Evolutionary conservation across 148 eudicot species (phyloP), one percentile per base, ranked within the genome.

Genomic region (Persicaria maculosa): DNA sequence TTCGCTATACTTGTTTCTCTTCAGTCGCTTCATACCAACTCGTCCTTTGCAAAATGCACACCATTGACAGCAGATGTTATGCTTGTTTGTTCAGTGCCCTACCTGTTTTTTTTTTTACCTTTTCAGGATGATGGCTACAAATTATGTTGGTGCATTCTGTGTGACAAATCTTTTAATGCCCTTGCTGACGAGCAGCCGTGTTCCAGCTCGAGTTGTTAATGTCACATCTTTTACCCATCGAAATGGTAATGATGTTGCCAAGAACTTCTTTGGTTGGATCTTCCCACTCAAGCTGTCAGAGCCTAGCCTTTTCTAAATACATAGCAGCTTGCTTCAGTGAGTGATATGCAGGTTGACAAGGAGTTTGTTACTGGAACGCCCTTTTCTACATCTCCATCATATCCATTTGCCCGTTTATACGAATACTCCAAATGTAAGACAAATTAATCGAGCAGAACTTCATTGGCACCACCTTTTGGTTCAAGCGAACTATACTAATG

Each of bases 181-280:
- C 3, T 85, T 96, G 47, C 82, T 96, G 78, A 81, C 82, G 52
- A 78, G 79, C 72, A 96, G 99, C 84, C 92, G 86, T 64, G 77
- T 88, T 71, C 94, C 97, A 76, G 83, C 99, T 25, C 94, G 99
- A 61, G 84, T 96, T 71, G 90, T 96, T 67, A 96, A 86, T 58
- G 84, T 96, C 40, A 78, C 99, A 78, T 96, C 99, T 22, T 95
- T 96, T 72, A 90, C 99, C 0, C 99, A 96, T 85, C 84, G 91
- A 48, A 82, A 59, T 82, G 94, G 99, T 92, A 75, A 84, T 83
- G 36, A 67, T 81, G 67, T 22, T 47, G 25, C 36, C 1, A 16
- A 59, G 65, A 8, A 59, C 1, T 59, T 59, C 65, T 59, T 59
- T 22, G 7, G 25, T 31, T 31, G 40, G 40, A 31, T 31, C 40